These are phyloP conservation scores for Schizochytrium sp. DNA, from an alignment of 108 stramenopile species.

Conservation along the genomic window DNA sequence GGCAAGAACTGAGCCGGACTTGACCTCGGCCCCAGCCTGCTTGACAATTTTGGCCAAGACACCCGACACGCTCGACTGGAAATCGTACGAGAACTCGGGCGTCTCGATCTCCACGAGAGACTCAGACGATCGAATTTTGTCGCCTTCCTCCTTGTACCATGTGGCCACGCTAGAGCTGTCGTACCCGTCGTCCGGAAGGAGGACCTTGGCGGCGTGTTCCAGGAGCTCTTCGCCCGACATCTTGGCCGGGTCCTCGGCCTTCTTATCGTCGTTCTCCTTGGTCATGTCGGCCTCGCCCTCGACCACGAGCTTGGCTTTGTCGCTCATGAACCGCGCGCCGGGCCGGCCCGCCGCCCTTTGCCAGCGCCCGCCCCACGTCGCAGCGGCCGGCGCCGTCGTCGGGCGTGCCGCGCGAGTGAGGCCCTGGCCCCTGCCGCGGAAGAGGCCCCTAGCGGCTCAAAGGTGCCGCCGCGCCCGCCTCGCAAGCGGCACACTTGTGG, in stretches of 20 bases:
- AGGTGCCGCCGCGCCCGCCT: too few relatives aligned
- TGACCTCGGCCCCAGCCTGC: not conserved
- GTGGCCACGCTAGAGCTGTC: not conserved
- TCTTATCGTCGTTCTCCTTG: too few relatives aligned
- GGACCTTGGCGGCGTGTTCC: not conserved
- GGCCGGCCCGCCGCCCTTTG: too few relatives aligned
- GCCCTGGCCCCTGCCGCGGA: too few relatives aligned
- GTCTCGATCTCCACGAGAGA: conserved; percentile 11
- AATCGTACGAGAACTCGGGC: not conserved
- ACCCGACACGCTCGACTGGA: not conserved
- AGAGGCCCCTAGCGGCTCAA: too few relatives aligned
- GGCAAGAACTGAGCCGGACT: not conserved
- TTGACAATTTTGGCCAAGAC: not conserved
- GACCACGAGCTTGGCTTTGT: too few relatives aligned
- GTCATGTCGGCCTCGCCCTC: too few relatives aligned
- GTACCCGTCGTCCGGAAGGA: not conserved
- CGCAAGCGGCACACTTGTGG: too few relatives aligned
- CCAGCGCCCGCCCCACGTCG: too few relatives aligned
- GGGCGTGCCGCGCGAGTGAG: too few relatives aligned
- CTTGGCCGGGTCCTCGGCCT: not conserved
- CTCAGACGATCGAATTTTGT: not conserved
- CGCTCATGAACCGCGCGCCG: too few relatives aligned
- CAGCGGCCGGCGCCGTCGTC: too few relatives aligned
- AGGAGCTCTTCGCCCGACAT: not conserved
- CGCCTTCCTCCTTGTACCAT: not conserved